Evolutionary conservation across 2,329 filamentous ascomycete genomes (phyloP), one percentile per base, ranked within the genome.

Genomic region (Penicillium aurantiogriseum): DNA sequence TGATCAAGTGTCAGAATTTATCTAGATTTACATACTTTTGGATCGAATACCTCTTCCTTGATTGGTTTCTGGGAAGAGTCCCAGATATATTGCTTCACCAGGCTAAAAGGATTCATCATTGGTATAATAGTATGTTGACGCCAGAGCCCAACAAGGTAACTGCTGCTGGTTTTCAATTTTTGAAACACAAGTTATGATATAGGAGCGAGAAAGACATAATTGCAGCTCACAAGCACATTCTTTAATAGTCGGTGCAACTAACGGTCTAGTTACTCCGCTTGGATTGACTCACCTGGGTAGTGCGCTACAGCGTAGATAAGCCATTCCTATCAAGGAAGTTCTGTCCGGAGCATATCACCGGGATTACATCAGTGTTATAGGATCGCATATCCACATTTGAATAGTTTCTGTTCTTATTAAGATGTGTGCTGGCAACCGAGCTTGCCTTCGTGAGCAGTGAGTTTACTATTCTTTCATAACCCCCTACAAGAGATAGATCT

Each of bases 341-440:
- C 38, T 44, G 53, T 55, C 53, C 53, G 29, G 39, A 23, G 31
- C n/a, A 36, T 51, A 38, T 44, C 43, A 31, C 19, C 45, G 9
- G 17, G 13, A 25, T 33, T 13, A 9, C 25, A 50, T n/a, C 13
- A 31, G 9, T 25, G 8, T 47, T 23, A 31, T 23, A n/a, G 46
- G 53, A 51, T 38, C 33, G n/a, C n/a, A 55, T 55, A n/a, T 50
- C 53, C 33, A 31, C 15, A 19, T 55, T 51, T 25, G 25, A 38
- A 31, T 21, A 5, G 13, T 33, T 35, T 10, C 27, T 21, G 17
- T 29, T 9, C 5, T 15, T 19, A 27, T 35, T 5, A 17, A 23
- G 2, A 5, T 13, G 5, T 35, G 8, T 17, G 19, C 11, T 49
- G 15, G 17, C 36, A 39, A 27, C 23, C 7, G 19, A 33, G 5